Evolutionary conservation across 768 basidiomycete genomes (phyloP), one percentile per base, ranked within the genome.

Genomic region (Tephrocybe sp.): DNA sequence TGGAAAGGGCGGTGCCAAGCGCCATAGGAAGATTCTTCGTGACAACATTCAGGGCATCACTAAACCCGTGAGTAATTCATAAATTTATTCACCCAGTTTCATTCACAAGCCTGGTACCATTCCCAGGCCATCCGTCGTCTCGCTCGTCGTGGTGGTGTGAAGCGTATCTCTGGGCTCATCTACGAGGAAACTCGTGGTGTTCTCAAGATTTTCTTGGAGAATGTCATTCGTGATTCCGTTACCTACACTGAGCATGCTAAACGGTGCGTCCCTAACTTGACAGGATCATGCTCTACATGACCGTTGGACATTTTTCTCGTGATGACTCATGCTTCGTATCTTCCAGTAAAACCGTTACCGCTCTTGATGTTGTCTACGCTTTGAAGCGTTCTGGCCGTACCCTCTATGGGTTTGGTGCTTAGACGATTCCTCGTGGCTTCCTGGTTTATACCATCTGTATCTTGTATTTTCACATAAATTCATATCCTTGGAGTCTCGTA

Each of bases 181-280:
- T 87, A 89, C 73, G 87, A 88, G 63, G 87, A 89, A 75, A 89
- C 87, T 48, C 84, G 87, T 62, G 85, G 85, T 72, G 86, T 88
- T 48, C 78, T 88, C 68, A 89, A 87, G 77, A 81, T 82, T 61
- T 80, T 80, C 73, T 70, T 80, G 47, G 78, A 81, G 70, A 83
- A 82, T 61, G 80, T 92, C 16, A 58, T 58, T 26, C 53, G 56
- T 46, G 53, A 58, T 34, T 58, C 56, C 35, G 56, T 92, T 59
- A 92, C 89, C 60, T 92, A 92, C 76, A 92, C 91, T 56, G 91
- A 93, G 72, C 92, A 94, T 76, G 90, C 92, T 49, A 94, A 94
- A 72, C 82, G 88, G 75, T 77, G 53, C 41, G 74, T 64, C 32
- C 34, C 12, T 8, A 40, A n/a, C 31, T 23, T 12, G 6, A 13